A percentile compares a stretch with the other conserved stretches of the same genome.
Evolutionary conservation across 108 stramenopile species (phyloP).

Genomic region (Pseudonitzschia delicatissima): DNA sequence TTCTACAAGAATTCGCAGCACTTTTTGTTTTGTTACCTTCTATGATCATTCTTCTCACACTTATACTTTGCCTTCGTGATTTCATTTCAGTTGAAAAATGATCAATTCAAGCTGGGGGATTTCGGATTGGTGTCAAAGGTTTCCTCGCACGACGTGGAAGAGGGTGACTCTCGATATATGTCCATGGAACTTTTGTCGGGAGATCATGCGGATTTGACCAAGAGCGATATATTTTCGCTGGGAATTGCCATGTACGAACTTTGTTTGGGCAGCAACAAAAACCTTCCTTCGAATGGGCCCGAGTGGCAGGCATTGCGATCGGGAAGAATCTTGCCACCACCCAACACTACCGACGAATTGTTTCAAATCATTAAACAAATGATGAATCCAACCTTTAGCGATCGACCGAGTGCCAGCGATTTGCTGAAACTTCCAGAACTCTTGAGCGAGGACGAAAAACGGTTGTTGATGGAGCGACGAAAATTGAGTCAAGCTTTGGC

Average conservation of each 20-base stretch:
- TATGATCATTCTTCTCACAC: neutral
- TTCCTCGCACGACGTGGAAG: slow-evolving; percentile 72
- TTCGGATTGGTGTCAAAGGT: slow-evolving; percentile 87
- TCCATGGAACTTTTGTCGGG: slow-evolving; percentile 87
- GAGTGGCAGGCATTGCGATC: slow-evolving; percentile 90
- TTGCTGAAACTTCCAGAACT: slow-evolving; percentile 72
- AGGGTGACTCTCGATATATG: slow-evolving; percentile 95
- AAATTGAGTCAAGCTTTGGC: slow-evolving; percentile 71
- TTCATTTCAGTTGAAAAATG: slow-evolving; percentile 65
- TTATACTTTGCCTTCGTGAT: neutral
- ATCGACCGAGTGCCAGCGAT: slow-evolving; percentile 71
- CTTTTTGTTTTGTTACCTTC: neutral
- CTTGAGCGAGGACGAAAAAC: slow-evolving; percentile 84
- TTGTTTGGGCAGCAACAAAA: slow-evolving; percentile 51
- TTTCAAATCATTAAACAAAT: slow-evolving; percentile 67
- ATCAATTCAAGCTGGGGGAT: slow-evolving; percentile 91
- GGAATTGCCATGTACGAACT: slow-evolving; percentile 90
- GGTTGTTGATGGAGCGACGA: slow-evolving; percentile 72
- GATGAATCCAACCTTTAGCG: slow-evolving; percentile 68
- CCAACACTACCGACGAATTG: slow-evolving; percentile 64
- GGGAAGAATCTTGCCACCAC: slow-evolving; percentile 58
- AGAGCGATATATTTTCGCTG: slow-evolving; percentile 93
- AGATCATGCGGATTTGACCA: slow-evolving; percentile 84
- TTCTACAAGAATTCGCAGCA: neutral
- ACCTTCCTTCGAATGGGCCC: slow-evolving; percentile 79